Percentiles rank a stretch among this genome's conserved stretches.
Conservation (phyloP, 2,329 filamentous ascomycete species). For the Grosmannia serpens region DNA sequence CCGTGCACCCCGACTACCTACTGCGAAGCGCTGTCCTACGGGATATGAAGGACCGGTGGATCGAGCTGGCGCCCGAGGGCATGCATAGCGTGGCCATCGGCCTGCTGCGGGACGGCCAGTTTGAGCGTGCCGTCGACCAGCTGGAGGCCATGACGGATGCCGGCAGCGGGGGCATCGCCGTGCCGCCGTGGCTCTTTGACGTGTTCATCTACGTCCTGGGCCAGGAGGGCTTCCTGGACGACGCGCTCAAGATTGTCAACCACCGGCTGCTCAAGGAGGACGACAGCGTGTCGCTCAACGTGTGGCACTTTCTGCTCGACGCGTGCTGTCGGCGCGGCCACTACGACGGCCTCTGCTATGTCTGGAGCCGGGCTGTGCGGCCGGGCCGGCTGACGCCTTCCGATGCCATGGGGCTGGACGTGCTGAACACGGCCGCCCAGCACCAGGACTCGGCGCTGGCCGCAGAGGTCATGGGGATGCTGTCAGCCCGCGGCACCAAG, state of each 20-base stretch:
- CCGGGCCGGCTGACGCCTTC: conserved; percentile 42
- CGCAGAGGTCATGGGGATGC: conserved; percentile 55
- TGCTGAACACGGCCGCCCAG: conserved; percentile 61
- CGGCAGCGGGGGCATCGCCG: conserved; percentile 17
- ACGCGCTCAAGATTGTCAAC: conserved; percentile 58
- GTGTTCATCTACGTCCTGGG: conserved; percentile 65
- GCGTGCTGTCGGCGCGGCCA: conserved; percentile 54
- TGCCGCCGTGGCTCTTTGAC: conserved; percentile 67
- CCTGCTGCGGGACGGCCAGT: conserved; percentile 67
- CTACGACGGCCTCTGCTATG: conserved; percentile 51
- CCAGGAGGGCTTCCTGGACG: conserved; percentile 62
- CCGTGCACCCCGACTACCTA: conserved; percentile 77
- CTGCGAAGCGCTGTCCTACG: conserved; percentile 59
- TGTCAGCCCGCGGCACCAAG: conserved; percentile 45
- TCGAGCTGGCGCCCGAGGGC: conserved; percentile 47
- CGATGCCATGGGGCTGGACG: conserved; percentile 31
- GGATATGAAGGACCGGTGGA: conserved; percentile 66
- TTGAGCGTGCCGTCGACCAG: conserved; percentile 65
- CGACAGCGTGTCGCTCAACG: conserved; percentile 29
- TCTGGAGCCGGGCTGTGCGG: conserved; percentile 50
- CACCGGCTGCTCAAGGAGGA: conserved; percentile 31
- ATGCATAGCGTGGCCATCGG: conserved; percentile 60
- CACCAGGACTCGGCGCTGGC: conserved; percentile 58
- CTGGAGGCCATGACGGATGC: conserved; percentile 55
- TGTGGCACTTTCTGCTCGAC: conserved; percentile 68